Base-by-base conservation (phyloP, 148 eudicot genomes). In the Euryodendron excelsum region DNA sequence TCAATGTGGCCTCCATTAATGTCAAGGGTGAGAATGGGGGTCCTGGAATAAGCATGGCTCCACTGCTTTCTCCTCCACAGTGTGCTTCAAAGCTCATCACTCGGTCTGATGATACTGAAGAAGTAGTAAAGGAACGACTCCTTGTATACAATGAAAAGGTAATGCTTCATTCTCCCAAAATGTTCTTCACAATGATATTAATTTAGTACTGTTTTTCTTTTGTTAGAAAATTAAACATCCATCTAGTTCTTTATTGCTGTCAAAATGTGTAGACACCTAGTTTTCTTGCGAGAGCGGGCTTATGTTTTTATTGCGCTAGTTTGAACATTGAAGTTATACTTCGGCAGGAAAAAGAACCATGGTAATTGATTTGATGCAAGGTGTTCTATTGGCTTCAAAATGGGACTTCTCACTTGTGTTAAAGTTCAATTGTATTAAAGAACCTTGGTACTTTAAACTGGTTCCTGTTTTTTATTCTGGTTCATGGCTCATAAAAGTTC, bases 91-190 rank as follows among this genome's bases (percentile, higher is more conserved):
- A 96, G 91, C 91, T 96, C 78, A 80, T 96, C 75, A 92, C 93
- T 58, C 90, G 99, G 67, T 81, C 99, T 76, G 99, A 96, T 85
- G 99, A 96, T 77, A 93, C 94, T 45, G 99, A 92, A 82, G 84
- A 45, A 79, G 89, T 93, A 37, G 97, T 96, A 21, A 96, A 86
- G 82, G 88, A 93, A 83, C 87, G 99, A 53, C 91, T 93, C 68
- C 93, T 86, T 37, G 82, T 96, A 52, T 96, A 96, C 86, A 61
- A 75, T 56, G 98, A 96, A 64, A 93, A 90, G 99, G 99, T 96
- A 90, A n/a, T 30, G 33, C 65, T 30, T 48, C 8, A 48, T 50
- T 30, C 44, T 45, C 33, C 41, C 41, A 37, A 17, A 59, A 59
- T 18, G n/a, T 28, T 44, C 5, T 28, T 59, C 6, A 11, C 1